These are phyloP conservation scores for Fusarium veterinarium DNA, from an alignment of 2,329 filamentous ascomycete species.

Conservation along the genomic window DNA sequence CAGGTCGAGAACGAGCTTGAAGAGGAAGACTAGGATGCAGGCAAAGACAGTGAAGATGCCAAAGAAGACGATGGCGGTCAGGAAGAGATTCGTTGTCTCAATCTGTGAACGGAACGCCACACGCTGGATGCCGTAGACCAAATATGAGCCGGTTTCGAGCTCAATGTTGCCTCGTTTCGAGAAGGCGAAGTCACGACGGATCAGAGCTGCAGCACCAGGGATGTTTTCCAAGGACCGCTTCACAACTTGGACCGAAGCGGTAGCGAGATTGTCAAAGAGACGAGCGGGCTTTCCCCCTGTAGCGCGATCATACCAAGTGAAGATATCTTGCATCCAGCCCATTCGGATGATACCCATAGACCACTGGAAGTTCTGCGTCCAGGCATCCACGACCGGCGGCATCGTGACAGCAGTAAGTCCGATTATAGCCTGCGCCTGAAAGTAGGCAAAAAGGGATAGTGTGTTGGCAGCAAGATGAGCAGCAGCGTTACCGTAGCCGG, in stretches of 20 bases:
- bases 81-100: conserved; percentile 90
- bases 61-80: conserved; percentile 92
- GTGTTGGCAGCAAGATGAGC: conserved; percentile 95
- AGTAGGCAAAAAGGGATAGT: conserved; percentile 90
- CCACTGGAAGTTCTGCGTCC: conserved; percentile 99
- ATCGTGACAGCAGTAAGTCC: conserved; percentile 84
- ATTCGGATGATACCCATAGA: conserved; percentile 94
- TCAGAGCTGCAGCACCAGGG: conserved; percentile 54
- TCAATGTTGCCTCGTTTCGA: conserved; percentile 66
- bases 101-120: conserved; percentile 90
- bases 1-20: conserved; percentile 84
- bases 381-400: conserved; percentile 88
- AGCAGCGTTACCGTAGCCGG: conserved; percentile 93
- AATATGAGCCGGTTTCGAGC: conserved; percentile 65
- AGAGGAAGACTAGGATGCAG: conserved; percentile 76
- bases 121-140: conserved; percentile 85
- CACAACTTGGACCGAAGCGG: conserved; percentile 83
- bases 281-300: conserved; percentile 88
- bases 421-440: conserved; percentile 92
- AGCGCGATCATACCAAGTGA: conserved; percentile 94
- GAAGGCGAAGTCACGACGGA: conserved; percentile 65
- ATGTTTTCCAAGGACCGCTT: conserved; percentile 64
- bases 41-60: conserved; percentile 82
- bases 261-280: conserved; percentile 77
- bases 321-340: conserved; percentile 84